These are phyloP conservation scores for Filobasidium floriforme DNA, from an alignment of 768 basidiomycete genomes.

Conservation along the genomic window DNA sequence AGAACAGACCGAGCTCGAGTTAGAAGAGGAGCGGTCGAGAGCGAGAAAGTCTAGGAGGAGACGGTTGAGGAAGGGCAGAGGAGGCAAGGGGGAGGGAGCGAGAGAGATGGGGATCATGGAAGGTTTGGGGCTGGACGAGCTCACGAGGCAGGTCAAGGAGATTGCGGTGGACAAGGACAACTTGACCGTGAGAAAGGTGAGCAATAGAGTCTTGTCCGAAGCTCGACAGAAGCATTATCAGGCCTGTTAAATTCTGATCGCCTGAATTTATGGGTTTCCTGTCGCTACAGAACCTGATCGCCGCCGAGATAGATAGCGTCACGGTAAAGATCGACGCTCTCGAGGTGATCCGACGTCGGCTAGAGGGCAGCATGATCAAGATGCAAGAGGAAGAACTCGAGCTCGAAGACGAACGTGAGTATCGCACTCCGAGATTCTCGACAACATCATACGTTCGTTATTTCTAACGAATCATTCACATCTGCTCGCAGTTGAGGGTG, in stretches of 20 bases:
- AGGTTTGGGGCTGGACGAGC: conserved; percentile 69
- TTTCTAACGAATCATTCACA: too few species aligned
- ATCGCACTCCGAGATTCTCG: too few species aligned
- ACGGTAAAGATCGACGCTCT: conserved; percentile 79
- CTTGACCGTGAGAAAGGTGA: conserved; percentile 73
- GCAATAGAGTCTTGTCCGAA: conserved; percentile 40
- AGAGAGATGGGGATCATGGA: conserved; percentile 41
- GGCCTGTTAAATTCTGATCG: background rate
- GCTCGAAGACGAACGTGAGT: conserved; percentile 87
- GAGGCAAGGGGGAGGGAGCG: conserved; percentile 63
- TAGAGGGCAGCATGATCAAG: conserved; percentile 74
- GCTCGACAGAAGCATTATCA: background rate
- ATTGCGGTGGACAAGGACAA: conserved; percentile 89
- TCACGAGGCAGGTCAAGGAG: conserved; percentile 73
- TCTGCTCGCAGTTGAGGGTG: conserved; percentile 66
- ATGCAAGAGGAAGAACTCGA: conserved; percentile 93
- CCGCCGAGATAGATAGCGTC: conserved; percentile 80
- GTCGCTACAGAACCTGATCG: conserved; percentile 63
- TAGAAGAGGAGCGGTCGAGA: conserved; percentile 36
- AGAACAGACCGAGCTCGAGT: conserved; percentile 20
- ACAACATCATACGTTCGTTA: too few species aligned
- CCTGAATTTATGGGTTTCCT: conserved; percentile 7
- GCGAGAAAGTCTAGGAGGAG: conserved; percentile 50
- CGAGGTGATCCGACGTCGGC: conserved; percentile 66
- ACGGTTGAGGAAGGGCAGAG: conserved; percentile 1